phyloP scores from a whole-genome alignment of 257 asterid species.

The Solanum virginianum region DNA sequence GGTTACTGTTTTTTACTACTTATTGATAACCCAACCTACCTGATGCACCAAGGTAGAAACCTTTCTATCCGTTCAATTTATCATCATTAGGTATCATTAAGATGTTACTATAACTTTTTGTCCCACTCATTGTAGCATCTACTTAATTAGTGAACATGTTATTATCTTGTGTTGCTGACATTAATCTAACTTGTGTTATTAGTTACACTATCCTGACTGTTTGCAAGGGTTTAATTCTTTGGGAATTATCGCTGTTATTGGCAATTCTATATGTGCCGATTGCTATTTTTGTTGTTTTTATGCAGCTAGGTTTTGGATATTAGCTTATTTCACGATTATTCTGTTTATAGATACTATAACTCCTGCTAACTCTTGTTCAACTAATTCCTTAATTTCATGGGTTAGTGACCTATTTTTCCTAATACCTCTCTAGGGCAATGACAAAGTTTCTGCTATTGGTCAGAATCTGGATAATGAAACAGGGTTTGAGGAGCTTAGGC shows the following conservation, averaged over 20 bases:
- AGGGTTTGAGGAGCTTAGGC: slow-evolving; percentile 68
- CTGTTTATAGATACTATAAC: neutral
- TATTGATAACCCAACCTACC: neutral
- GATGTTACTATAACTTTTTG: neutral
- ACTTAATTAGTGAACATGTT: neutral
- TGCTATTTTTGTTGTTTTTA: neutral
- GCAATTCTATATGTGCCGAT: neutral
- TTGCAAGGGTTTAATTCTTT: neutral
- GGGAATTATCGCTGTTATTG: neutral
- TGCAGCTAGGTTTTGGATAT: neutral
- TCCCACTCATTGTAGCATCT: neutral
- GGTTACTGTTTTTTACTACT: neutral
- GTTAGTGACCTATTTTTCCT: neutral
- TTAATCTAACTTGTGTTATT: neutral
- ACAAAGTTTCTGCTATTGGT: slow-evolving; percentile 29
- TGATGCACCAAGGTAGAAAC: neutral
- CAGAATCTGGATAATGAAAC: slow-evolving; percentile 56
- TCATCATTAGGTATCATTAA: neutral
- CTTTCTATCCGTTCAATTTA: neutral
- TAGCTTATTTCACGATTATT: neutral
- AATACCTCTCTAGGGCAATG: slow-evolving; percentile 31
- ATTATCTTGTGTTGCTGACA: neutral
- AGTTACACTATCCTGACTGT: neutral
- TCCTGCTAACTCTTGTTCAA: neutral
- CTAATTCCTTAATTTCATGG: neutral